Percentiles rank a stretch among this genome's conserved stretches.
Conservation (phyloP, 2,329 filamentous ascomycete species). For the Epichloe coenophiala region DNA sequence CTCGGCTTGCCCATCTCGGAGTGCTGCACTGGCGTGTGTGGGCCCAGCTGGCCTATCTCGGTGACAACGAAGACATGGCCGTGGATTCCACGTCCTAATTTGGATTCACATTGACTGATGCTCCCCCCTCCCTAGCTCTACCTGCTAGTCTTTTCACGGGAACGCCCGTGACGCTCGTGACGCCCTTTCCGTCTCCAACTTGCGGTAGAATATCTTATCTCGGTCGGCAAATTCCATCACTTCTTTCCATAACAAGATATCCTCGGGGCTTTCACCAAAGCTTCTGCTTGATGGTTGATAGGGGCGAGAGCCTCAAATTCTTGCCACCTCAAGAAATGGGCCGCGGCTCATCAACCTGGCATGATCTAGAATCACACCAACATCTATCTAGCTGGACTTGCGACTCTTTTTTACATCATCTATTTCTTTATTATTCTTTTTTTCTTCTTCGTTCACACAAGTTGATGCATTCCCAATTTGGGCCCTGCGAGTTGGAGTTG, state of each 20-base stretch:
- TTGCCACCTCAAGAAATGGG: neutral
- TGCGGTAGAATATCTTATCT: too few species aligned
- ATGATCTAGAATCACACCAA: neutral
- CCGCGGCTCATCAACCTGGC: too few species aligned
- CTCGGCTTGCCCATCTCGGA: constrained; percentile 68
- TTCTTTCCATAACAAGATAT: neutral
- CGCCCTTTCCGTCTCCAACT: too few species aligned
- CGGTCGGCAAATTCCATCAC: too few species aligned
- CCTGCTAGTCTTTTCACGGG: too few species aligned
- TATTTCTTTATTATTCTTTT: neutral
- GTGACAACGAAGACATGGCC: constrained; percentile 24
- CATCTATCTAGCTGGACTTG: neutral
- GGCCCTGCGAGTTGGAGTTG: constrained; percentile 4
- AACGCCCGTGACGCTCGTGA: too few species aligned
- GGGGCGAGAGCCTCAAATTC: neutral
- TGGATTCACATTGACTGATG: neutral
- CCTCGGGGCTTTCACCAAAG: neutral
- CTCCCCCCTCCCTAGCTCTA: too few species aligned
- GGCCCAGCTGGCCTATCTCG: constrained; percentile 57
- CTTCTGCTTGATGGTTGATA: neutral
- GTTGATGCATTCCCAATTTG: neutral
- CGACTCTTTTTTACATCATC: neutral
- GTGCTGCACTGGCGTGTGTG: constrained; percentile 86
- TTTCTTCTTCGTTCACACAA: neutral
- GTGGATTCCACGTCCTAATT: constrained; percentile 13